A percentile compares a stretch with the other conserved stretches of the same genome.
These are phyloP conservation scores for Ascochyta viciae-villosae DNA, from an alignment of 2,329 filamentous ascomycete genomes.

Conservation along the genomic window DNA sequence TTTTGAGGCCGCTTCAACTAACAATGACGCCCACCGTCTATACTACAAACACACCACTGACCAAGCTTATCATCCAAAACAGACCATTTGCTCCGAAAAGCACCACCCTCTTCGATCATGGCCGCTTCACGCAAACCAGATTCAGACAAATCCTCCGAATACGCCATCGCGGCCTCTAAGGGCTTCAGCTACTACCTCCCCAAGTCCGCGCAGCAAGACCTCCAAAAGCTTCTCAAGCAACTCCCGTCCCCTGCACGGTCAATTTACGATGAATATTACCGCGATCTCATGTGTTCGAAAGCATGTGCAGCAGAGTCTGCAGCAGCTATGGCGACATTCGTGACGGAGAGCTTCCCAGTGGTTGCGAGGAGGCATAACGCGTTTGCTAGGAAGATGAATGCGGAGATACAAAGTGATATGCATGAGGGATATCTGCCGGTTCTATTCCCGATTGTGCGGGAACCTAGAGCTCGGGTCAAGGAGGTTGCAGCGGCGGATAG, in stretches of 20 bases:
- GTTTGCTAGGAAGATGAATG: conserved; percentile 7
- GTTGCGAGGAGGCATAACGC: background rate
- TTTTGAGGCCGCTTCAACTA: background rate
- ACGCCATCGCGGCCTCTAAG: conserved; percentile 12
- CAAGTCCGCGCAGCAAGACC: background rate
- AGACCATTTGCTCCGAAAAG: background rate
- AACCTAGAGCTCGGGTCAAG: background rate
- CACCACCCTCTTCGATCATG: background rate
- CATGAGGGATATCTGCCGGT: conserved; percentile 3
- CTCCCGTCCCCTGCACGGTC: conserved; percentile 2
- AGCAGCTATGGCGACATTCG: conserved; percentile 1
- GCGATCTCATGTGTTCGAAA: conserved; percentile 11
- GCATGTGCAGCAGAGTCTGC: conserved; percentile 4
- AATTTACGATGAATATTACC: conserved; percentile 9
- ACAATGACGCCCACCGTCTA: background rate
- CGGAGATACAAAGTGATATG: background rate
- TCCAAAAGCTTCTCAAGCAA: background rate
- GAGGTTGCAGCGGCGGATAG: background rate
- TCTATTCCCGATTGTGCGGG: background rate
- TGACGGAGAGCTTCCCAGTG: background rate
- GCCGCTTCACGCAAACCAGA: background rate
- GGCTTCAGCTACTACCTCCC: conserved; percentile 15
- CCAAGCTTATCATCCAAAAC: background rate
- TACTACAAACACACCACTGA: background rate
- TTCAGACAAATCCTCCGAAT: background rate